Evolutionary conservation across 2,329 filamentous ascomycete species (phyloP).

Genomic region (Orbilia quercus): DNA sequence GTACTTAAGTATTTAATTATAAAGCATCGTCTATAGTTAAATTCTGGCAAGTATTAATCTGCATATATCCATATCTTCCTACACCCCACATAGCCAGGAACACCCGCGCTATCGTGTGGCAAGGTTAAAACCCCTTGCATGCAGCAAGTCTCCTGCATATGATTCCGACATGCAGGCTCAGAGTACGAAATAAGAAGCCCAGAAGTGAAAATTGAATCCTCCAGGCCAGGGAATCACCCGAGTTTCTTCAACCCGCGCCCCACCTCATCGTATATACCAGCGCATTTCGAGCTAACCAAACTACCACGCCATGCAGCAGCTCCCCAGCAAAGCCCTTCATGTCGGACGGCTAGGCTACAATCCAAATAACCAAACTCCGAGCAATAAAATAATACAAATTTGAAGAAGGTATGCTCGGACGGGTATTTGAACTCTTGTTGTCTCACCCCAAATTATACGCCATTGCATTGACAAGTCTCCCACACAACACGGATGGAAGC

Average conservation of each 20-base stretch:
- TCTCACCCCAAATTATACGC: slow-evolving; percentile 35
- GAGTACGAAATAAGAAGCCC: neutral
- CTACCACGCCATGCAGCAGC: neutral
- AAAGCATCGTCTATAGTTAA: neutral
- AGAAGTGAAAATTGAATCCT: too few relatives aligned
- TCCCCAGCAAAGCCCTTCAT: too few relatives aligned
- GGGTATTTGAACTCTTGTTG: too few relatives aligned
- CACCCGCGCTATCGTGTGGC: slow-evolving; percentile 35
- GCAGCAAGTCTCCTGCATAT: slow-evolving; percentile 16
- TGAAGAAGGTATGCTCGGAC: too few relatives aligned
- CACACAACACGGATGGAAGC: slow-evolving; percentile 39
- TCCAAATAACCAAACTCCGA: too few relatives aligned
- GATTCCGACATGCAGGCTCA: neutral
- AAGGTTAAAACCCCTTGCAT: slow-evolving; percentile 32
- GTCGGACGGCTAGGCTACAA: too few relatives aligned
- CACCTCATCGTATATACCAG: neutral
- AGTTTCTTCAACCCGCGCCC: too few relatives aligned
- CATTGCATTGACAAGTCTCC: slow-evolving; percentile 9
- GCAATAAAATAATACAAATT: too few relatives aligned
- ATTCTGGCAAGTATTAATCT: neutral
- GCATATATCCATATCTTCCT: neutral
- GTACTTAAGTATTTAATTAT: too few relatives aligned
- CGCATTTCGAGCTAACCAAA: neutral
- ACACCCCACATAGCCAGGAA: slow-evolving; percentile 10
- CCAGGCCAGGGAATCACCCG: too few relatives aligned